Evolutionary conservation across 257 asterid genomes (phyloP).

Genomic region (Nyctanthes arbortristis): DNA sequence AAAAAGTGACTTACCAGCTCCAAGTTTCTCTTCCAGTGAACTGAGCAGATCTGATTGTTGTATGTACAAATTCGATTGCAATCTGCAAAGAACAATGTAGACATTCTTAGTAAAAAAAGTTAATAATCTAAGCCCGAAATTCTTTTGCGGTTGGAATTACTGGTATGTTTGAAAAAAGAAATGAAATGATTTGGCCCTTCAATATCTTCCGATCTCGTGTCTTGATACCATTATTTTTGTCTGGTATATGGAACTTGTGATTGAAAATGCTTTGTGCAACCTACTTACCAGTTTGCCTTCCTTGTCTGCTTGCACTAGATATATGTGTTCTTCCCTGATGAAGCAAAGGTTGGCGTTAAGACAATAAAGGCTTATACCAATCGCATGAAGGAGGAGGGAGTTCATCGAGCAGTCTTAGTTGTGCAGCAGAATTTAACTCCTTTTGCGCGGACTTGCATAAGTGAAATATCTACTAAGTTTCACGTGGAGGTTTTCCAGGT

Average conservation of each 20-base stretch:
- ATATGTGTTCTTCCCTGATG: constrained; percentile 83
- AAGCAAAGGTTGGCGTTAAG: constrained; percentile 74
- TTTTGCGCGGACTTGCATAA: constrained; percentile 56
- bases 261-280: background rate
- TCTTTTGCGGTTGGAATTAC: background rate
- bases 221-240: background rate
- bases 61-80: background rate
- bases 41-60: background rate
- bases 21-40: background rate
- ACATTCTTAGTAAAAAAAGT: background rate
- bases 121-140: too few species aligned
- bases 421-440: constrained; percentile 82
- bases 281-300: background rate
- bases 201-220: background rate
- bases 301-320: constrained; percentile 44
- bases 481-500: constrained; percentile 92
- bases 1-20: background rate
- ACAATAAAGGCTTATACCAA: too few species aligned
- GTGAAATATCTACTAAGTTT: constrained; percentile 75
- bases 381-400: constrained; percentile 70
- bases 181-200: background rate
- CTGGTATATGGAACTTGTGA: background rate
- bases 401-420: constrained; percentile 66
- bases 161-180: background rate
- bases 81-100: background rate